These are phyloP conservation scores for Hortiboletus campestris DNA, from an alignment of 768 basidiomycete genomes.

Conservation along the genomic window DNA sequence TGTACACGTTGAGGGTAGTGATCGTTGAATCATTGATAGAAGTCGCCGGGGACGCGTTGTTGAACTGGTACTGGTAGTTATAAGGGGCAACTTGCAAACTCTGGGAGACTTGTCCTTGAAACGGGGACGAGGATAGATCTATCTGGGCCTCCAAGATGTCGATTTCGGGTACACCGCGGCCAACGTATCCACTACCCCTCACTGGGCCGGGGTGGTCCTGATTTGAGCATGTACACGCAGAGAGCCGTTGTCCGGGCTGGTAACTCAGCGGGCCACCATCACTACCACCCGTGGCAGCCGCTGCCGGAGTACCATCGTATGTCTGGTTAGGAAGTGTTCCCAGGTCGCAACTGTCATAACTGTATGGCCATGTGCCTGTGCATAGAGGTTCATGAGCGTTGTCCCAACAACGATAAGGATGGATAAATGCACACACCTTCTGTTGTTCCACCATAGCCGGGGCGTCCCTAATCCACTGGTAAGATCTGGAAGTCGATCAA, in stretches of 20 bases:
- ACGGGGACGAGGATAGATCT: slow-evolving; percentile 43
- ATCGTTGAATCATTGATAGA: slow-evolving; percentile 49
- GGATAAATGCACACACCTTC: slow-evolving; percentile 49
- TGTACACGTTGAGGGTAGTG: slow-evolving; percentile 64
- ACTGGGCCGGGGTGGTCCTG: slow-evolving; percentile 86
- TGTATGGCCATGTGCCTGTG: slow-evolving; percentile 69
- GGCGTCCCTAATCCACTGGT: slow-evolving; percentile 56
- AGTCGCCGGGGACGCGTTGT: slow-evolving; percentile 49
- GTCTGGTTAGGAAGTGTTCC: slow-evolving; percentile 88
- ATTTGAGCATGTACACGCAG: slow-evolving; percentile 84
- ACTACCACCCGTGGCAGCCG: slow-evolving; percentile 50
- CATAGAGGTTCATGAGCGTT: slow-evolving; percentile 4
- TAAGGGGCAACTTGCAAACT: slow-evolving; percentile 80
- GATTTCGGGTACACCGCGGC: slow-evolving; percentile 87
- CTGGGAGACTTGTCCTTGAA: slow-evolving; percentile 72
- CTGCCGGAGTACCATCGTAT: slow-evolving; percentile 54
- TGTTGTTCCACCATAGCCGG: slow-evolving; percentile 87
- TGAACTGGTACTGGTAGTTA: slow-evolving; percentile 64
- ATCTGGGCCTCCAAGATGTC: slow-evolving; percentile 88
- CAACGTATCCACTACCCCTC: slow-evolving; percentile 40
- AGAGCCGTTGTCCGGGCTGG: slow-evolving; percentile 83
- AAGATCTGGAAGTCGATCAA: slow-evolving; percentile 4
- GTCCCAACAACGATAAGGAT: not conserved
- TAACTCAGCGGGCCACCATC: slow-evolving; percentile 62
- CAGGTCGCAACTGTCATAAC: slow-evolving; percentile 79